Base-by-base conservation (phyloP, 495 filamentous ascomycete species). In the Clavariopsis aquatica region DNA sequence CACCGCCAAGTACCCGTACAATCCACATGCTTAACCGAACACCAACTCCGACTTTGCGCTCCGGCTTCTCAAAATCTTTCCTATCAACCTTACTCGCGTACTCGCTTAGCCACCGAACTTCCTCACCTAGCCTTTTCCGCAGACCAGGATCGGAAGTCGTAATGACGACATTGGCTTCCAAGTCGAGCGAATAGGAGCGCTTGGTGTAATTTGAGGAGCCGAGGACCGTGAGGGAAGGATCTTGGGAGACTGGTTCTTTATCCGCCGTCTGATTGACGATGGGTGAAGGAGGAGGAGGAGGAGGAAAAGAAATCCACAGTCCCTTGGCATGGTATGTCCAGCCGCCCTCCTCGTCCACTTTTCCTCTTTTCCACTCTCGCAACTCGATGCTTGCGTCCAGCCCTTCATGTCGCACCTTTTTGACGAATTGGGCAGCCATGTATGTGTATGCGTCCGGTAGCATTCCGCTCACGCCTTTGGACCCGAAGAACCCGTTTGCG, bases 241-340 rank as follows among this genome's bases (percentile, higher is more conserved):
- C 75, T 22, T 78, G 70, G 47, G 74, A n/a, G n/a, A n/a, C n/a
- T n/a, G n/a, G n/a, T n/a, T n/a, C n/a, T n/a, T n/a, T n/a, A n/a
- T 69, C 20, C 65, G 65, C 52, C 78, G 29, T 45, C 26, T 43
- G 26, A n/a, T 15, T 17, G 36, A 3, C 12, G 17, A 2, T 24
- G 47, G 10, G 76, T 8, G 24, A 41, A 26, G 28, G 41, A 26
- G 13, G 38, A 15, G 9, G 27, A 20, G 24, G 43, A 20, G 27
- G 52, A 31, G 77, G 77, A 13, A 97, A 75, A 0, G 90, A 91
- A 23, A 96, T 82, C 94, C 94, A 98, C 1, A 98, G 79, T 0
- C 94, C 94, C 76, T 99, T 99, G 52, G 94, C 94, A 71, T 99
- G 94, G 73, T 99, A 99, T 0, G 93, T 96, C 94, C 94, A 99